Conservation (phyloP, 257 asterid species). For the Solanum chmielewskii region DNA sequence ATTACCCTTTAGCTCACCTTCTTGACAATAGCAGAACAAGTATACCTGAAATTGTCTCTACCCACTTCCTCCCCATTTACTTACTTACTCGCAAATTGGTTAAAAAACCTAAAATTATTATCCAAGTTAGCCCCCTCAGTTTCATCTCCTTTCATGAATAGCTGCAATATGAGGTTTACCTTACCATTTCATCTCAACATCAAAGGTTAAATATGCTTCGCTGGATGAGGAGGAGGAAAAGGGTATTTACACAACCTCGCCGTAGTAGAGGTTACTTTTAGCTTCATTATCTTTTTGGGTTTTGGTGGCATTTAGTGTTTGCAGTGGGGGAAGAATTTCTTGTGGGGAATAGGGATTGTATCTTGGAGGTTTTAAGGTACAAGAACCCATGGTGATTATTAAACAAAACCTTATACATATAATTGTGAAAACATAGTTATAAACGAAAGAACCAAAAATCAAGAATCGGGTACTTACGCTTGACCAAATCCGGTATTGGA, state of each 20-base stretch:
- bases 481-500: too few relatives aligned
- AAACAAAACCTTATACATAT: too few relatives aligned
- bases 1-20: constrained; percentile 44
- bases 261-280: constrained; percentile 4
- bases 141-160: constrained; percentile 16
- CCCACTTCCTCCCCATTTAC: too few relatives aligned
- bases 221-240: constrained; percentile 29
- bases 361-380: too few relatives aligned
- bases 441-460: too few relatives aligned
- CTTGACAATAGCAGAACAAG: constrained; percentile 41
- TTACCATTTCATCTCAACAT: constrained; percentile 26
- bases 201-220: constrained; percentile 29
- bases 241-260: constrained; percentile 19
- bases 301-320: too few relatives aligned
- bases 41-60: constrained; percentile 57
- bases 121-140: constrained; percentile 23
- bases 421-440: too few relatives aligned
- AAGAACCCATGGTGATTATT: too few relatives aligned
- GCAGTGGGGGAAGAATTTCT: too few relatives aligned
- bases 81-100: constrained; percentile 31
- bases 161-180: constrained; percentile 16
- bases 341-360: too few relatives aligned
- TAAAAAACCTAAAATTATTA: constrained; percentile 54
- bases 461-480: too few relatives aligned
- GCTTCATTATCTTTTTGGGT: too few relatives aligned